Evolutionary conservation across 345 rosid species (phyloP).

Genomic region (Eutrema heterophyllum): DNA sequence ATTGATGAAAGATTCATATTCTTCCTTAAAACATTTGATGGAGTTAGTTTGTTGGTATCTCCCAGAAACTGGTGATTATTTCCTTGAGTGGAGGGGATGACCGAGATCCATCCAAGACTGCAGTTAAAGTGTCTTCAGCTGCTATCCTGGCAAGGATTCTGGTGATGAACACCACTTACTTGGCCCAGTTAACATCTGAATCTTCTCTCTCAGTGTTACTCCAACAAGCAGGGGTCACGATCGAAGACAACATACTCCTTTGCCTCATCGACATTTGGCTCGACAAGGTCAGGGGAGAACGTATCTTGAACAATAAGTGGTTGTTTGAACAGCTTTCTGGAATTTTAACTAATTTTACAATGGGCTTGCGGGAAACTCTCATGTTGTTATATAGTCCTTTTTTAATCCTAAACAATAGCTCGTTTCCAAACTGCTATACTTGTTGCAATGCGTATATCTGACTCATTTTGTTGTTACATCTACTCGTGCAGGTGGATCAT

Average conservation of each 20-base stretch:
- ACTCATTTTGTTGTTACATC: slow-evolving; percentile 1
- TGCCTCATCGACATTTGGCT: slow-evolving; percentile 92
- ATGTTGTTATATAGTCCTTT: background rate
- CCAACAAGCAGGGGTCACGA: slow-evolving; percentile 67
- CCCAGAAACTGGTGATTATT: slow-evolving; percentile 71
- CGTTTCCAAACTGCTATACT: background rate
- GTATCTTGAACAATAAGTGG: background rate
- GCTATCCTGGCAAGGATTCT: slow-evolving; percentile 87
- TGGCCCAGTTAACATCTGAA: slow-evolving; percentile 85
- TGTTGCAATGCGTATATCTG: slow-evolving; percentile 8
- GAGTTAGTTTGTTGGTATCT: slow-evolving; percentile 15
- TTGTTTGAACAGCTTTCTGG: background rate
- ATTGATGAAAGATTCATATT: slow-evolving; percentile 2
- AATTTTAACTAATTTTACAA: background rate
- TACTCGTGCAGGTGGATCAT: slow-evolving; percentile 67
- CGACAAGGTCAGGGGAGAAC: slow-evolving; percentile 65
- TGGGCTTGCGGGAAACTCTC: background rate
- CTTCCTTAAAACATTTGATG: background rate
- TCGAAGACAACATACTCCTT: slow-evolving; percentile 75
- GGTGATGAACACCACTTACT: slow-evolving; percentile 87
- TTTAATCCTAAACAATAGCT: background rate
- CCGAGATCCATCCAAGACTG: slow-evolving; percentile 71
- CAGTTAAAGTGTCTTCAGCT: slow-evolving; percentile 78
- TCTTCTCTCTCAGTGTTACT: slow-evolving; percentile 65
- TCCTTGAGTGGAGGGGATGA: slow-evolving; percentile 93